Base-by-base conservation (phyloP, 1,139 yeast genomes). In the Kazachstania sp. region DNA sequence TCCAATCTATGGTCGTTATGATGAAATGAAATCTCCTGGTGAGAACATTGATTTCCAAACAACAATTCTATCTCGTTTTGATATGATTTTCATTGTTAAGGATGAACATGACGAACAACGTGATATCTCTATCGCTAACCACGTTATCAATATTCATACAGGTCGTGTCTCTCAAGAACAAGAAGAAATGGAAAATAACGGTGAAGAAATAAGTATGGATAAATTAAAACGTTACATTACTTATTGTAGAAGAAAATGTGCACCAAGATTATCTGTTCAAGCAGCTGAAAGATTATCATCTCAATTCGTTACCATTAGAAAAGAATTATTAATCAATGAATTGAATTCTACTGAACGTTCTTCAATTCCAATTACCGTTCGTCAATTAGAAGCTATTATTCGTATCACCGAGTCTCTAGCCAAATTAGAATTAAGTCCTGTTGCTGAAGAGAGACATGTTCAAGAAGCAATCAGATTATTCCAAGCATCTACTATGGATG, bases 11-110 rank as follows among this genome's bases (percentile, higher is more conserved):
- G 99, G 99, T 51, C 77, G 97, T 56, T 92, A 92, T 65, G 97
- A 92, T 66, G 97, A 92, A 54, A 78, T 86, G 74, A 90, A 88
- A 68, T 82, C 95, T 41, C 97, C 98, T 0, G 98, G 98, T 53
- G 98, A 92, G 64, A 94, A 92, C 62, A 92, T 92, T 58, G 99
- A 92, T 67, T 92, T 92, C 72, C 98, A 92, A 69, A 86, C 95
- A 2, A 92, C 99, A 3, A 86, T 92, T 67, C 75, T 92, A 68
- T 92, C 98, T 6, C 84, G 99, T 71, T 92, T 92, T 65, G 99
- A 92, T 69, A 92, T 94, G 98, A 94, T 92, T 62, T 92, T 88
- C 69, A 87, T 92, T 59, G 95, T 92, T 49, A 92, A 88, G 63
- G 99, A 92, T 68, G 96, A 86, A 48, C 97, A 94, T 66, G 83